These are phyloP conservation scores for Hydnomerulius pinastri DNA, from an alignment of 768 basidiomycete genomes.

Conservation along the genomic window DNA sequence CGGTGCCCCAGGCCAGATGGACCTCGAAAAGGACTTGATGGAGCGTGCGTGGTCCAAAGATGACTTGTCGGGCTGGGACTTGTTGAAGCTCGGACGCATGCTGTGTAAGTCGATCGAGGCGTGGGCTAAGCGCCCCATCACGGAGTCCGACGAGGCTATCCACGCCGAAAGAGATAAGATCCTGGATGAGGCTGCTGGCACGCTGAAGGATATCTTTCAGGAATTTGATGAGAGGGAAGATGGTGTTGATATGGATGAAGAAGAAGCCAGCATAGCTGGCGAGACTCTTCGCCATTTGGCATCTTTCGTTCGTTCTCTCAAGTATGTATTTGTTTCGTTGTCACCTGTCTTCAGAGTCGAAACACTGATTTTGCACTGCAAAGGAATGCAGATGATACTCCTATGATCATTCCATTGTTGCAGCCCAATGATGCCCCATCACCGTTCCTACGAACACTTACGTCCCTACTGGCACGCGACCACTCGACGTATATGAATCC, in stretches of 20 bases:
- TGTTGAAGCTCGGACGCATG: conserved; percentile 54
- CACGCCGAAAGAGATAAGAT: conserved; percentile 51
- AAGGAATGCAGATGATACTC: conserved; percentile 49
- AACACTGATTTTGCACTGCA: conserved; percentile 12
- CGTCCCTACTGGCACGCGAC: conserved; percentile 64
- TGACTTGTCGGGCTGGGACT: conserved; percentile 68
- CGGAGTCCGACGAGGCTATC: conserved; percentile 28
- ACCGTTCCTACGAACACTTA: conserved; percentile 60
- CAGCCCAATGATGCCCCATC: conserved; percentile 59
- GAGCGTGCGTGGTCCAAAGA: conserved; percentile 75
- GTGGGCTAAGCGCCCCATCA: conserved; percentile 50
- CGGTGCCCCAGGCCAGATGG: conserved; percentile 60
- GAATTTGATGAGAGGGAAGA: conserved; percentile 72
- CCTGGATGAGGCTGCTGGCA: conserved; percentile 67
- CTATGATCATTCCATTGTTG: conserved; percentile 51
- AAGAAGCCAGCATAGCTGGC: conserved; percentile 67
- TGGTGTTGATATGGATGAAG: conserved; percentile 55
- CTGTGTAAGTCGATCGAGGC: conserved; percentile 55
- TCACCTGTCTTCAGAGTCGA: background rate
- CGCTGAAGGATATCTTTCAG: conserved; percentile 71
- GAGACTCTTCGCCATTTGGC: conserved; percentile 60
- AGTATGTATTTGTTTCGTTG: conserved; percentile 44
- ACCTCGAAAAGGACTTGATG: conserved; percentile 63
- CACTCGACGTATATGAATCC: conserved; percentile 59
- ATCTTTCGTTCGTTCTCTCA: conserved; percentile 56